Conservation (phyloP, 257 asterid species). For the Perilla frutescens region DNA sequence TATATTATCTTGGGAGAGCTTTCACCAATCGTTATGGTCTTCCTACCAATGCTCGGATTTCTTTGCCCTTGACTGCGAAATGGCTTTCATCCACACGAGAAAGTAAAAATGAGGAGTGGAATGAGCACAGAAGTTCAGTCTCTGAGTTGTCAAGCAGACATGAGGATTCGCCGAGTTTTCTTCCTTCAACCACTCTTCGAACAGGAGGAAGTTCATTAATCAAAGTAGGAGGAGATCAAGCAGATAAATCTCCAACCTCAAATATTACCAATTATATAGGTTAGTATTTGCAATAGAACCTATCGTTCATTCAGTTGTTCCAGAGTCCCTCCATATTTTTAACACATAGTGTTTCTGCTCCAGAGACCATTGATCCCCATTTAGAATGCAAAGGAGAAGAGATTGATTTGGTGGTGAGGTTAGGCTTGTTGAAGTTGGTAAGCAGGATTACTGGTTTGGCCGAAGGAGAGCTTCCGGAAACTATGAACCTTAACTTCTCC, state of each 20-base stretch:
- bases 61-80: constrained; percentile 66
- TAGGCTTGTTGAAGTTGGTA: constrained; percentile 83
- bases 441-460: constrained; percentile 70
- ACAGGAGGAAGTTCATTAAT: constrained; percentile 76
- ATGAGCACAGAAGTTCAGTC: constrained; percentile 55
- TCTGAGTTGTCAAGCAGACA: constrained; percentile 45
- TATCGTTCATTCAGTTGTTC: not conserved
- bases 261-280: constrained; percentile 49
- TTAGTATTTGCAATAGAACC: constrained; percentile 24
- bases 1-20: constrained; percentile 72
- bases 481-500: constrained; percentile 78
- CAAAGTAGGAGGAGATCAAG: constrained; percentile 44
- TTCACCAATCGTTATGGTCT: constrained; percentile 73
- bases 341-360: constrained; percentile 15
- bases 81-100: constrained; percentile 66
- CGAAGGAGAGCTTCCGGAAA: constrained; percentile 83
- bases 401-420: constrained; percentile 75
- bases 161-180: constrained; percentile 48
- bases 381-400: constrained; percentile 85
- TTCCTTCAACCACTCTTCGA: constrained; percentile 73
- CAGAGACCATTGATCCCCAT: constrained; percentile 57
- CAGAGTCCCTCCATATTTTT: constrained; percentile 11
- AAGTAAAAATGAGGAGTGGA: constrained; percentile 70
- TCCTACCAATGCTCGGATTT: constrained; percentile 59
- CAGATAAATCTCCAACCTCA: constrained; percentile 44